A percentile compares a stretch with the other conserved stretches of the same genome.
phyloP scores from a whole-genome alignment of 2,329 filamentous ascomycete genomes.

The Penicillium sp. region DNA sequence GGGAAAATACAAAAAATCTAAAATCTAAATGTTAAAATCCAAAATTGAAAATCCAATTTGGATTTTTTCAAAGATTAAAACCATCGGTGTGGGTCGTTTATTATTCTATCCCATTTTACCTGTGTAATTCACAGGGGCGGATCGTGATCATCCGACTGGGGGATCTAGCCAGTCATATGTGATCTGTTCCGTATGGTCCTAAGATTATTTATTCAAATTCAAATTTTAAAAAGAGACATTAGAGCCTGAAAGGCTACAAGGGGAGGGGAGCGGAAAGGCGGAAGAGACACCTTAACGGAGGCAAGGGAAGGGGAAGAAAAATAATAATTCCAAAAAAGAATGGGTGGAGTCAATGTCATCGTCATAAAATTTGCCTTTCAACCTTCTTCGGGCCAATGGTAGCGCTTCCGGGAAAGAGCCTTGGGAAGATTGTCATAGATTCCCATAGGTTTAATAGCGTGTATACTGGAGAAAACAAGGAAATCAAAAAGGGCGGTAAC shows the following conservation, averaged over 20 bases:
- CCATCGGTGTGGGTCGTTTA: background rate
- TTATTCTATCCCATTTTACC: background rate
- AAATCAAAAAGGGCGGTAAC: background rate
- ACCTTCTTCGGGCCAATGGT: conserved; percentile 6
- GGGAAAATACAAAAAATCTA: conserved; percentile 9
- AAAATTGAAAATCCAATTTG: conserved; percentile 8
- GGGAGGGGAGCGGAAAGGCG: conserved; percentile 11
- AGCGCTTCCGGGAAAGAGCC: conserved; percentile 10
- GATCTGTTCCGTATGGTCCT: background rate
- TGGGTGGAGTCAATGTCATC: conserved; percentile 20
- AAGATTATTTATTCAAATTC: background rate
- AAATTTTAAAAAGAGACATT: conserved; percentile 4
- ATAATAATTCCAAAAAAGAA: background rate
- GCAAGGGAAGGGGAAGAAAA: conserved; percentile 15
- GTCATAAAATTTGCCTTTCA: conserved; percentile 8
- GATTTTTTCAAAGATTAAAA: conserved; percentile 13
- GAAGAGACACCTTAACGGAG: conserved; percentile 17
- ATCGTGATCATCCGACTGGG: background rate
- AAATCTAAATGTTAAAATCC: background rate
- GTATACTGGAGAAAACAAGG: background rate
- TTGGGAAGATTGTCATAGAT: conserved; percentile 9
- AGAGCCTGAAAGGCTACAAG: conserved; percentile 1
- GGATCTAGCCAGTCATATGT: background rate
- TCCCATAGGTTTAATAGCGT: conserved; percentile 10
- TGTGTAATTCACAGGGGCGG: background rate